A percentile compares a stretch with the other conserved stretches of the same genome.
These are phyloP conservation scores for Pistacia integerrima DNA, from an alignment of 345 rosid genomes.

Conservation along the genomic window DNA sequence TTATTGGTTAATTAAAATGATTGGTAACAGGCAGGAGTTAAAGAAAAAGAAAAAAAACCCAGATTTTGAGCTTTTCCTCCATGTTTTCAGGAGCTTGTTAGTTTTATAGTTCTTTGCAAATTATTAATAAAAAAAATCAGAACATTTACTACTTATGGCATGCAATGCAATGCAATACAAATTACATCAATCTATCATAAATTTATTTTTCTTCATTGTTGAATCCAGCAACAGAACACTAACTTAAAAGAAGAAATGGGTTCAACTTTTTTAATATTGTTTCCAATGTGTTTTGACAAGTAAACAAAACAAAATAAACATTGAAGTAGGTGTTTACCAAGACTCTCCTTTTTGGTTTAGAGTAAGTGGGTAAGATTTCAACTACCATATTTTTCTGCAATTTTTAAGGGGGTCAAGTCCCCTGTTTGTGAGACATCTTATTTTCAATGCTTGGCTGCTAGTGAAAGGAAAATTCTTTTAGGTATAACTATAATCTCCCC, in stretches of 20 bases:
- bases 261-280: not conserved
- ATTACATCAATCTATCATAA: not conserved
- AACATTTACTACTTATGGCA: not conserved
- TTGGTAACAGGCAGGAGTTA: not conserved
- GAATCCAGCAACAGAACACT: not conserved
- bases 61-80: constrained; percentile 6
- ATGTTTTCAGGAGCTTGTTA: not conserved
- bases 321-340: not conserved
- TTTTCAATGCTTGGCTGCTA: not conserved
- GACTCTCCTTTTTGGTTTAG: not conserved
- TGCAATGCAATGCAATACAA: too few relatives aligned
- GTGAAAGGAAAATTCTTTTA: not conserved
- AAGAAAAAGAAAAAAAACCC: not conserved
- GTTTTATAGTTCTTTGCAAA: not conserved
- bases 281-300: not conserved
- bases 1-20: not conserved
- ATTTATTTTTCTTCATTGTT: not conserved
- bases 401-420: not conserved
- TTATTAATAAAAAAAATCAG: not conserved
- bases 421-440: not conserved
- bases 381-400: not conserved
- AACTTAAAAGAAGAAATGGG: not conserved
- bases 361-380: not conserved
- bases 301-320: not conserved
- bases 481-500: not conserved